These are phyloP conservation scores for Leishmania braziliensis DNA, from an alignment of 208 protist genomes.

Conservation along the genomic window DNA sequence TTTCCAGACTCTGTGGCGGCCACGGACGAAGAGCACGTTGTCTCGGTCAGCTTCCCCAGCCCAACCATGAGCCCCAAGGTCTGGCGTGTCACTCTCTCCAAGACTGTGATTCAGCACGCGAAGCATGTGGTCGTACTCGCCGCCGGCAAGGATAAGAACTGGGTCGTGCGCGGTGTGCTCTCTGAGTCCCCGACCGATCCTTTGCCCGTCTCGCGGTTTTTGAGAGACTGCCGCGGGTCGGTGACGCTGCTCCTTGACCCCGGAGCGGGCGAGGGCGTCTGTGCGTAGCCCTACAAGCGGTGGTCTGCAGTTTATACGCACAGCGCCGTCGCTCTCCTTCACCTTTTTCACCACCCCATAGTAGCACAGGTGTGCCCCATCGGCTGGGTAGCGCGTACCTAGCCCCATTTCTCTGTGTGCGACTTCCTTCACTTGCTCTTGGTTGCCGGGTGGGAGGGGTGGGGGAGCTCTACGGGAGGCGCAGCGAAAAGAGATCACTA, in stretches of 20 bases:
- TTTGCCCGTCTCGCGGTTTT: constrained; percentile 62
- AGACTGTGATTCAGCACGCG: constrained; percentile 61
- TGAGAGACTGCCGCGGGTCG: constrained; percentile 63
- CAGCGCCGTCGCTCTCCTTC: not conserved
- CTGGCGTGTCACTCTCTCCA: constrained; percentile 76
- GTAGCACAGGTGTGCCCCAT: not conserved
- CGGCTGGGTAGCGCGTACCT: not conserved
- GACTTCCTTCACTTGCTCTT: not conserved
- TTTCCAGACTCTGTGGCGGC: constrained; percentile 71
- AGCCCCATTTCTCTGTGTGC: not conserved
- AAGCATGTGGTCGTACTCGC: constrained; percentile 76
- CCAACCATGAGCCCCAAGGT: constrained; percentile 82
- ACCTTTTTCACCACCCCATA: too few species aligned
- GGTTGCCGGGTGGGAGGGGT: not conserved
- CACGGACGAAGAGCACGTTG: constrained; percentile 32
- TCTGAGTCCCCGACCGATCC: constrained; percentile 5
- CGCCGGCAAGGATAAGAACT: constrained; percentile 65
- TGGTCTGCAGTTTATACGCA: too few species aligned
- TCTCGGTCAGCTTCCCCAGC: constrained; percentile 67
- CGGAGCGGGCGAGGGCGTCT: constrained; percentile 19
- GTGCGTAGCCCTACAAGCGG: not conserved
- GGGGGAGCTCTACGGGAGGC: not conserved
- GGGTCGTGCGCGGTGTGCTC: constrained; percentile 70
- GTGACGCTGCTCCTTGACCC: constrained; percentile 68
- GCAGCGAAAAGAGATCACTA: not conserved